Base-by-base conservation (phyloP, 2,329 filamentous ascomycete species). In the Aureobasidium leucospermi region DNA sequence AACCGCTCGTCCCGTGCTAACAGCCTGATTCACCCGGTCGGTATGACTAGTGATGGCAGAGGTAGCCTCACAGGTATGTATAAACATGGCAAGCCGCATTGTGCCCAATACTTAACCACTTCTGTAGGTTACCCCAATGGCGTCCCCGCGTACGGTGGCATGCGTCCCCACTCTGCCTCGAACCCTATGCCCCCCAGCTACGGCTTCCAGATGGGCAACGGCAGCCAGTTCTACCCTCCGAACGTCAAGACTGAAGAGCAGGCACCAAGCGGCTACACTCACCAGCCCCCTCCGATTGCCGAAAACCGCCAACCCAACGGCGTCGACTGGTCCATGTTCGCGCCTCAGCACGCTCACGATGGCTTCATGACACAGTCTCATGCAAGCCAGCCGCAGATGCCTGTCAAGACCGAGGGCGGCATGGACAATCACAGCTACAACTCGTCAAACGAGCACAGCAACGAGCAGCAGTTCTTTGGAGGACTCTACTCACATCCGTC, bases 381-480 rank as follows among this genome's bases (percentile, higher is more conserved):
- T 36, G 60, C 56, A 39, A 59, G 53, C 43, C 73, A 72, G 71
- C 69, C 70, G 64, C 71, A 73, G 69, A 66, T 68, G 65, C 68
- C 71, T 67, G 67, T 74, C 70, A 78, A 78, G 72, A 67, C 72
- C 67, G 71, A 75, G 69, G 67, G 67, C 66, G 68, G 71, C 68
- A 71, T 75, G 67, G 76, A 75, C 65, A 66, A 67, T 60, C 67
- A 71, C 65, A 70, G 71, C 63, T 75, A 74, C 65, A 72, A 61
- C 60, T 58, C 66, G 55, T 64, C 72, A 64, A 71, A 73, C 69
- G 74, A 77, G 67, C 55, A 58, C 36, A 69, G 72, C 67, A 71
- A 71, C 64, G 73, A 75, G 70, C 74, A 77, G 65, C 75, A 70
- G 70, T 75, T 79, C 73, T 77, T 79, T 72, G 74, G 72, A 71